These are phyloP conservation scores for Cyberlindnera mississippiensis DNA, from an alignment of 805 yeast species.

Conservation along the genomic window DNA sequence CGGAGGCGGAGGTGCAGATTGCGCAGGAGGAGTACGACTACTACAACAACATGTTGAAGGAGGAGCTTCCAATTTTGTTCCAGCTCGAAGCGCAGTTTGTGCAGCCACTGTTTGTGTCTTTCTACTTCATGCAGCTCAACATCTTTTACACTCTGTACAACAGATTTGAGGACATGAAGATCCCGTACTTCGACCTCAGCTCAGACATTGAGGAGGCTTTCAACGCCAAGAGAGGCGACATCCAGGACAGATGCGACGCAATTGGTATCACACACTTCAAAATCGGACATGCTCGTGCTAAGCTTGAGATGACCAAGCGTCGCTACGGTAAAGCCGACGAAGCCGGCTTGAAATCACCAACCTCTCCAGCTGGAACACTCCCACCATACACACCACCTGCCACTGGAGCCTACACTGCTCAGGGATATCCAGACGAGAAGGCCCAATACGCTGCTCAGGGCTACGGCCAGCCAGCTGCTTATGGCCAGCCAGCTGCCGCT, in stretches of 20 bases:
- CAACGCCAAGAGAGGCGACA: conserved; percentile 76
- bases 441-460: conserved; percentile 28
- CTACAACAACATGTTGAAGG: conserved; percentile 90
- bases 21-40: conserved; percentile 96
- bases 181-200: conserved; percentile 88
- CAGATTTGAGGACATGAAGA: conserved; percentile 93
- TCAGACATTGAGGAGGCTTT: conserved; percentile 83
- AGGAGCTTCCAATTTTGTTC: conserved; percentile 84
- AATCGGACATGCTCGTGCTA: conserved; percentile 80
- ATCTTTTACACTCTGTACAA: conserved; percentile 89
- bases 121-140: conserved; percentile 97
- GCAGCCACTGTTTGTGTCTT: conserved; percentile 87
- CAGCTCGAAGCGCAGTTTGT: conserved; percentile 88
- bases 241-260: conserved; percentile 85
- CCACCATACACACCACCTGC: conserved; percentile 37
- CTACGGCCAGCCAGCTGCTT: conserved; percentile 21
- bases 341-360: conserved; percentile 32
- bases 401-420: conserved; percentile 28
- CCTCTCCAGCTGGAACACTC: conserved; percentile 29
- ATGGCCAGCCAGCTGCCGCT: conserved; percentile 23
- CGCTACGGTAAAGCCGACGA: conserved; percentile 57
- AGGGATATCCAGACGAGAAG: conserved; percentile 33
- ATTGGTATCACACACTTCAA: conserved; percentile 90
- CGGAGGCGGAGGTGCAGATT: conserved; percentile 82
- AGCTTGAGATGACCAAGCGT: conserved; percentile 78